Evolutionary conservation across 306 rosid species (phyloP).

Genomic region (Clitoria ternatea): DNA sequence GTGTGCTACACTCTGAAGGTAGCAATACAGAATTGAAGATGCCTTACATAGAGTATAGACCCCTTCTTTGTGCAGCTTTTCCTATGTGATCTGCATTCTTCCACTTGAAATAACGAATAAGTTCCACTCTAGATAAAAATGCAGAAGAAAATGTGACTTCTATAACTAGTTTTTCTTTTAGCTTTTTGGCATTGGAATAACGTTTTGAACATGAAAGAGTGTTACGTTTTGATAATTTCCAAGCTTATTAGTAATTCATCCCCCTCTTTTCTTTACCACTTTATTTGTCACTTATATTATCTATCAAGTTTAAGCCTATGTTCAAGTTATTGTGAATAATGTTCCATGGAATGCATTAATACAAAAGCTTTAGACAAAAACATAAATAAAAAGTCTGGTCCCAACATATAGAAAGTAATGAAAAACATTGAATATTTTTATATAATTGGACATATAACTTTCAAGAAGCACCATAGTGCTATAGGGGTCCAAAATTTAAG

Average conservation of each 20-base stretch:
- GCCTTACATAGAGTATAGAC: conserved; percentile 8
- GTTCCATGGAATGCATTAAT: background rate
- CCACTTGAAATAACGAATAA: background rate
- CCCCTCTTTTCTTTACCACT: background rate
- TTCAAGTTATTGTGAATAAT: background rate
- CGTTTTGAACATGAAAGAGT: too few relatives aligned
- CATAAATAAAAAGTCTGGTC: conserved; percentile 15
- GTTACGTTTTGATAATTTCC: background rate
- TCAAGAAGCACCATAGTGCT: background rate
- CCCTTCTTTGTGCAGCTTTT: conserved; percentile 5
- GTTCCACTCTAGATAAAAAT: background rate
- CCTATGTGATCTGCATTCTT: conserved; percentile 1
- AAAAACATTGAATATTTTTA: background rate
- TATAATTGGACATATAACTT: background rate
- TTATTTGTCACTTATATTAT: too few relatives aligned
- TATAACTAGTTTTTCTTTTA: background rate
- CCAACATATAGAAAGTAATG: background rate
- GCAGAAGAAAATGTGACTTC: background rate
- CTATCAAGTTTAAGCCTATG: too few relatives aligned
- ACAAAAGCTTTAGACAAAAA: background rate
- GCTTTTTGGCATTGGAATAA: too few relatives aligned
- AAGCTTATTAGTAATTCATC: too few relatives aligned
- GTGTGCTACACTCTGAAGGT: background rate
- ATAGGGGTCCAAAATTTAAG: background rate
- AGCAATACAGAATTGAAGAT: background rate